Conservation (phyloP, 441 rosid genomes). For the Cnidoscolus chayamansa region DNA sequence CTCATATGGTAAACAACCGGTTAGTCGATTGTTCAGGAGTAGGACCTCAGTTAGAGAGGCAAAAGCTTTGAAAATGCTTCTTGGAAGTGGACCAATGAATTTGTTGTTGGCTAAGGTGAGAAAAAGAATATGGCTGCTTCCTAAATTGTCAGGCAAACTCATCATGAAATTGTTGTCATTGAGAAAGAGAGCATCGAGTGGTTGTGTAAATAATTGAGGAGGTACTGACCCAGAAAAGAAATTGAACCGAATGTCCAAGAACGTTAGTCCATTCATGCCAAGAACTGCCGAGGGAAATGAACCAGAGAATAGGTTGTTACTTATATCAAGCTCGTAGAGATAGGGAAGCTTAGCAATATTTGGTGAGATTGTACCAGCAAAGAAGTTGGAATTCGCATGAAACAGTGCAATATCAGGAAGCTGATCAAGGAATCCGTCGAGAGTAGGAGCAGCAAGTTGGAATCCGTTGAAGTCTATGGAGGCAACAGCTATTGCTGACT, state of each 20-base stretch:
- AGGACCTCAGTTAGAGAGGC: slow-evolving; percentile 56
- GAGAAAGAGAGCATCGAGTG: slow-evolving; percentile 62
- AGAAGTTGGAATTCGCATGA: slow-evolving; percentile 84
- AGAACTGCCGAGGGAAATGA: slow-evolving; percentile 65
- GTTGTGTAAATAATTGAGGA: slow-evolving; percentile 58
- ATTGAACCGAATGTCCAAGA: slow-evolving; percentile 72
- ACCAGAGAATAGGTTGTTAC: slow-evolving; percentile 75
- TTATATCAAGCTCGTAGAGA: slow-evolving; percentile 78
- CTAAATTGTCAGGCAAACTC: slow-evolving; percentile 48
- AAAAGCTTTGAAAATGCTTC: slow-evolving; percentile 52
- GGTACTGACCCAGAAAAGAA: slow-evolving; percentile 68
- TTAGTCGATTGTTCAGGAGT: slow-evolving; percentile 58
- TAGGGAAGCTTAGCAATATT: slow-evolving; percentile 56
- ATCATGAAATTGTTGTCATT: slow-evolving; percentile 62
- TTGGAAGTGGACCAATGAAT: slow-evolving; percentile 65
- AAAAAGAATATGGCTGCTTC: slow-evolving; percentile 43
- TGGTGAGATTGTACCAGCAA: slow-evolving; percentile 54
- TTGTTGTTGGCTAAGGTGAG: slow-evolving; percentile 78
- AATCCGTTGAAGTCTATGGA: slow-evolving; percentile 87
- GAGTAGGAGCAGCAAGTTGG: slow-evolving; percentile 61
- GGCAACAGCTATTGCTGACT: slow-evolving; percentile 63
- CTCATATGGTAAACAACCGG: slow-evolving; percentile 74
- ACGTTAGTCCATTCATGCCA: slow-evolving; percentile 52
- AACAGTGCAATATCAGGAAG: slow-evolving; percentile 73
- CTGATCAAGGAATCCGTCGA: slow-evolving; percentile 70